phyloP scores from a whole-genome alignment of 768 basidiomycete species.

The Russula earlei region DNA sequence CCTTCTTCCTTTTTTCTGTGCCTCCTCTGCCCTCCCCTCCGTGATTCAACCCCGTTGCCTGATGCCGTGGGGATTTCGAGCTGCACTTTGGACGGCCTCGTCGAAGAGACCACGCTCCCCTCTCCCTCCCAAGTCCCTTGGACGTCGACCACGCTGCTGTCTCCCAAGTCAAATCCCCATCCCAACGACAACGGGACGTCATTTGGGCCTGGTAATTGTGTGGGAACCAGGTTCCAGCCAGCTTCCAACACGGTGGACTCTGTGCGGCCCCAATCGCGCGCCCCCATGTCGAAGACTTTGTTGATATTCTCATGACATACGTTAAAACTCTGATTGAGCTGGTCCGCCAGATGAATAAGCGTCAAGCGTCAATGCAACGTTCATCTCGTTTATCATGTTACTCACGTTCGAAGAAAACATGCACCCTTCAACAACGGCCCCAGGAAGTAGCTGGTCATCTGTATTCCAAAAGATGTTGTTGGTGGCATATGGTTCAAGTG shows the following conservation, averaged over 20 bases:
- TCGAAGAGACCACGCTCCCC: not conserved
- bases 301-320: not conserved
- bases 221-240: not conserved
- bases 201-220: not conserved
- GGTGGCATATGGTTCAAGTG: not conserved
- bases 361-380: not conserved
- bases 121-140: not conserved
- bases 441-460: not conserved
- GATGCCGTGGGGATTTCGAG: not conserved
- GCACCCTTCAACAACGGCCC: not conserved
- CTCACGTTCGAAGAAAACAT: not conserved
- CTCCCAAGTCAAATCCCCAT: not conserved
- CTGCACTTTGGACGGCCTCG: not conserved
- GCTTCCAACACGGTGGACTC: not conserved
- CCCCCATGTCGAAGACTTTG: not conserved
- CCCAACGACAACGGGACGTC: not conserved
- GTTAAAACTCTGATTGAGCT: not conserved
- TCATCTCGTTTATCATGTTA: not conserved
- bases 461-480: not conserved
- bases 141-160: not conserved
- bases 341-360: not conserved
- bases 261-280: too few relatives aligned
- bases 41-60: not conserved
- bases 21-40: not conserved
- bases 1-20: constrained; percentile 3